Conservation (phyloP, 1,139 yeast genomes). For the Yamadazyma atlantica region DNA sequence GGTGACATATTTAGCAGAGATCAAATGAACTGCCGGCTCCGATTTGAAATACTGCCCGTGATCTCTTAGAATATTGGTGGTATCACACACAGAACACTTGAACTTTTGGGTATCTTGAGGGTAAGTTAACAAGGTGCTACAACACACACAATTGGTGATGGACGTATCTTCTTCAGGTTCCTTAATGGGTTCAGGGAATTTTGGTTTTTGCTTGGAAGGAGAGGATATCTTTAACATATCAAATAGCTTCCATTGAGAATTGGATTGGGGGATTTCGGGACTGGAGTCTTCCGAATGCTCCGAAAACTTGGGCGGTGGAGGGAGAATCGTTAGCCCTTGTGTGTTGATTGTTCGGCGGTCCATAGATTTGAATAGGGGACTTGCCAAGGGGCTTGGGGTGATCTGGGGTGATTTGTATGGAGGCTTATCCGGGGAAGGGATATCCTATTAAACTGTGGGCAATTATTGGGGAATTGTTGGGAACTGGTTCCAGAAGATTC, state of each 20-base stretch:
- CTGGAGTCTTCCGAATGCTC: constrained; percentile 8
- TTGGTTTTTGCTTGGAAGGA: constrained; percentile 7
- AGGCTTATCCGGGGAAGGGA: too few species aligned
- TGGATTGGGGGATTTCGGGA: constrained; percentile 15
- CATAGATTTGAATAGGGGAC: too few species aligned
- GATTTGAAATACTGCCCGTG: constrained; percentile 6
- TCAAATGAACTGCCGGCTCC: constrained; percentile 11
- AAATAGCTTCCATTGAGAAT: constrained; percentile 23
- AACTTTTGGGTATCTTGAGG: constrained; percentile 48
- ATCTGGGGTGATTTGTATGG: too few species aligned
- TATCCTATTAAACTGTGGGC: too few species aligned
- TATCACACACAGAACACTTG: constrained; percentile 57
- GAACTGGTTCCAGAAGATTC: too few species aligned
- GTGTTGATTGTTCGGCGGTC: neutral
- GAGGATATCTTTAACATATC: constrained; percentile 20
- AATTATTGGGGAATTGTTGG: too few species aligned
- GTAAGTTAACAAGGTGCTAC: constrained; percentile 57
- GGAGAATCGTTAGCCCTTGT: constrained; percentile 3
- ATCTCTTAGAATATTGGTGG: constrained; percentile 38
- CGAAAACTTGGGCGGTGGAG: constrained; percentile 5
- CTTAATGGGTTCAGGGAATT: constrained; percentile 5
- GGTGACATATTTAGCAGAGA: constrained; percentile 29
- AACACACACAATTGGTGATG: constrained; percentile 48
- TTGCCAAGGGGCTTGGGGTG: too few species aligned
- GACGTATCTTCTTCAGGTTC: constrained; percentile 11